Base-by-base conservation (phyloP, 179 eudicot species). In the Silene noctiflora region DNA sequence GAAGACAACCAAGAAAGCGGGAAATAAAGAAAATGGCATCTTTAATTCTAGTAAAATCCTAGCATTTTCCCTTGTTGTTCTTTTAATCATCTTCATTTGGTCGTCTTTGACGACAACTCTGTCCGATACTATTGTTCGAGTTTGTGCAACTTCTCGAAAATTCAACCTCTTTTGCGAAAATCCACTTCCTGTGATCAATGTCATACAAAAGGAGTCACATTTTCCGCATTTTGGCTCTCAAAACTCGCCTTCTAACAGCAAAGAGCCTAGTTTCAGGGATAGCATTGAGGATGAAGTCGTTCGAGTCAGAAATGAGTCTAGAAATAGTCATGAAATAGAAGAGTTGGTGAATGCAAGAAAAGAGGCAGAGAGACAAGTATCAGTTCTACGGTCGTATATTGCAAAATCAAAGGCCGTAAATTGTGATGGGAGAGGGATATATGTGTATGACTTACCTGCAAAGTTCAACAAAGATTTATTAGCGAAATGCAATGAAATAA, bases 401-500 rank as follows among this genome's bases (percentile, higher is more conserved):
- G 48, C 81, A 53, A 81, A 68, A 55, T 61, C 82, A 24, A 83
- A 78, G 20, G 48, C 70, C 24, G 24, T 65, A 3, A 72, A 66
- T 65, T 92, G 97, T 65, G 81, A 84, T 9, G 92, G 91, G 17
- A 82, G 89, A 77, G 89, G 91, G 55, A 69, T 92, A 6, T 92
- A 84, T 78, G 92, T 92, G 9, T 91, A 92, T 67, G 94, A 92
- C 13, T 71, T 92, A 66, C 96, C 97, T 13, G 14, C 88, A 35
- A 90, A 86, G 85, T 92, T 90, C 75, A 92, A 92, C 84, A 86
- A 86, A 48, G 94, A 88, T 21, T 64, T 92, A 80, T 21, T 86
- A 22, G 73, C 75, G 19, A 82, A 86, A 27, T 92, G 97, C 33
- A 64, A 39, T 10, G 88, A 84, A 9, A 87, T 90, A 89, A 72